Base-by-base conservation (phyloP, 2,329 filamentous ascomycete species). In the Rhexocercosporidium sp. region DNA sequence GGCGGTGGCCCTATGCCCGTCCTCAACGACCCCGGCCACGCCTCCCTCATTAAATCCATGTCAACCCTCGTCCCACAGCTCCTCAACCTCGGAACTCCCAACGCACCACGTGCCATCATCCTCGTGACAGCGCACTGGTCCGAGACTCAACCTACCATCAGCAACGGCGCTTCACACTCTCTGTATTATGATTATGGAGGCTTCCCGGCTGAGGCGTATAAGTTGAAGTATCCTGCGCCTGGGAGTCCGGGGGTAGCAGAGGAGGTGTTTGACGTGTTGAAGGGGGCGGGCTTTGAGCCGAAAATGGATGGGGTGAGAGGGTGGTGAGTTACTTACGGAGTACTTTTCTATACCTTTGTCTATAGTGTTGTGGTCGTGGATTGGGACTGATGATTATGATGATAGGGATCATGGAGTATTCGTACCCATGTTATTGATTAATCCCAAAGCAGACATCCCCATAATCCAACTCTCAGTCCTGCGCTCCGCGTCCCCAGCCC, bases 121-220 rank as follows among this genome's bases (percentile, higher is more conserved):
- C 89, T 93, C 29, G 90, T 94, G 76, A 93, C 91, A 0, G 92
- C 90, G 0, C 91, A 94, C 78, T 94, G 92, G 91, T 88, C 83
- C 82, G 0, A 79, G 79, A 11, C 86, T 84, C 27, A 86, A 9
- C 86, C 86, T 1, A 82, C 81, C 49, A 83, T 90, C 66, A 86
- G 84, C 14, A 85, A 82, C 2, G 82, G 73, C 3, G 72, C 78
- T 22, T 80, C 78, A 27, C 87, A 84, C 65, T 73, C 78, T 1
- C 77, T 90, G 4, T 76, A 82, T 59, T 90, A 87, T 74, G 86
- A 90, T 74, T 90, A 89, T 77, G 82, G 82, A 72, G 85, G 85
- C 20, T 89, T 89, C 72, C 87, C 87, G 0, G 74, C 79, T 11
- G 86, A 86, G 75, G 74, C 83, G 0, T 90, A 89, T 74, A 67